A percentile compares a stretch with the other conserved stretches of the same genome.
Evolutionary conservation across 2,329 filamentous ascomycete species (phyloP).

Genomic region (Ophiognomonia clavigignenti-juglandacearum): DNA sequence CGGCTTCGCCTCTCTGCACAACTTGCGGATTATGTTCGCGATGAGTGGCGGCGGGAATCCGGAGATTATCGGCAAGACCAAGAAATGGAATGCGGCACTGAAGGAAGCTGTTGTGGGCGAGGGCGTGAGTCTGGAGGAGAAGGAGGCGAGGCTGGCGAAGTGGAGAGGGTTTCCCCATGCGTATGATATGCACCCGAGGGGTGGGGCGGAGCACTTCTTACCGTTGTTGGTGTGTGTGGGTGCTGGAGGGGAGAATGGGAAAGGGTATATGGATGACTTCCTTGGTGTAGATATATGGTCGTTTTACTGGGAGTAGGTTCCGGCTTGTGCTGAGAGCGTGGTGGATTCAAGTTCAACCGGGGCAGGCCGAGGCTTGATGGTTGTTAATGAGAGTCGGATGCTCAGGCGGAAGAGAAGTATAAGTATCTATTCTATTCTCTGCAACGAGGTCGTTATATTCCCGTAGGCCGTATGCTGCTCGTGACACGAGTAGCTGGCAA

Average conservation of each 20-base stretch:
- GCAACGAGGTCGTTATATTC: no score
- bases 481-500: no score
- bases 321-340: no score
- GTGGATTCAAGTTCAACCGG: no score
- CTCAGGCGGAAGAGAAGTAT: no score
- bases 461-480: no score
- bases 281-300: not conserved
- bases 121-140: constrained; percentile 23
- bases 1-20: constrained; percentile 55
- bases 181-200: constrained; percentile 48
- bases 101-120: constrained; percentile 33
- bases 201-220: constrained; percentile 54
- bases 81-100: constrained; percentile 42
- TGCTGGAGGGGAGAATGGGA: not conserved
- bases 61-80: constrained; percentile 23
- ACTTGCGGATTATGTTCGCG: constrained; percentile 42
- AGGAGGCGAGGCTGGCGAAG: constrained; percentile 34
- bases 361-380: no score
- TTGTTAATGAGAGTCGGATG: no score
- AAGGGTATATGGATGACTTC: not conserved
- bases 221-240: constrained; percentile 45
- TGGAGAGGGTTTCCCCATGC: constrained; percentile 46
- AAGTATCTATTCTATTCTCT: no score
- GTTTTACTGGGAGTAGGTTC: not conserved
- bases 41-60: constrained; percentile 19